Base-by-base conservation (phyloP, 2,329 filamentous ascomycete species). In the Leptographium flavum region DNA sequence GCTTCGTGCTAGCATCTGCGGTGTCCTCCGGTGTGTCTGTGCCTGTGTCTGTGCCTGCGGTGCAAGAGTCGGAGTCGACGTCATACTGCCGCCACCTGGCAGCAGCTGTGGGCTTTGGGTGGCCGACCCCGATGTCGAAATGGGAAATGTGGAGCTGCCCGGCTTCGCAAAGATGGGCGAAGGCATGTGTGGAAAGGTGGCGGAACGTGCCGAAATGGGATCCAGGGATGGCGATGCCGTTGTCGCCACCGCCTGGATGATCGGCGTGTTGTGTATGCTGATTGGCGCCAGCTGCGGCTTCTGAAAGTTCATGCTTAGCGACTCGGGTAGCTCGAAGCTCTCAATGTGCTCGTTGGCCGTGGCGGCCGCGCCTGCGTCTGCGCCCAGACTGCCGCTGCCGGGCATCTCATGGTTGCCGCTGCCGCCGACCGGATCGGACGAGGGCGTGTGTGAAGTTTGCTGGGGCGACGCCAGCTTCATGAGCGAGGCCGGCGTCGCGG, bases 401-500 rank as follows among this genome's bases (percentile, higher is more conserved):
- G 63, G 58, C 3, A 64, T 59, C 15, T 69, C 69, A 22, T 63
- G 58, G 32, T 45, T 53, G 4, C 52, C 52, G 59, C 46, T 53
- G 4, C 52, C 52, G 59, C 53, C 45, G 5, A 30, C 28, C 6
- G 17, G 15, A 2, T 43, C 32, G 4, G 47, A 36, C 3, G 51
- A 47, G 4, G 49, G 22, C 35, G 47, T 48, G 41, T 52, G 49
- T 9, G 48, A 47, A 9, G 48, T 59, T 58, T 49, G 63, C 56
- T 27, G 68, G 55, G 73, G 73, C 23, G 72, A 69, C 4, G 70
- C 71, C 37, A 90, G 69, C 55, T 78, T 82, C 83, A 95, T 94
- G 47, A 94, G 64, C 7, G 87, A 94, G 9, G 88, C 86, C 1
- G 87, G 87, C 0, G 87, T 94, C 2, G 86, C 87, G 11, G 85